Evolutionary conservation across 306 rosid genomes (phyloP), one percentile per base, ranked within the genome.

Genomic region (Glycine soja): DNA sequence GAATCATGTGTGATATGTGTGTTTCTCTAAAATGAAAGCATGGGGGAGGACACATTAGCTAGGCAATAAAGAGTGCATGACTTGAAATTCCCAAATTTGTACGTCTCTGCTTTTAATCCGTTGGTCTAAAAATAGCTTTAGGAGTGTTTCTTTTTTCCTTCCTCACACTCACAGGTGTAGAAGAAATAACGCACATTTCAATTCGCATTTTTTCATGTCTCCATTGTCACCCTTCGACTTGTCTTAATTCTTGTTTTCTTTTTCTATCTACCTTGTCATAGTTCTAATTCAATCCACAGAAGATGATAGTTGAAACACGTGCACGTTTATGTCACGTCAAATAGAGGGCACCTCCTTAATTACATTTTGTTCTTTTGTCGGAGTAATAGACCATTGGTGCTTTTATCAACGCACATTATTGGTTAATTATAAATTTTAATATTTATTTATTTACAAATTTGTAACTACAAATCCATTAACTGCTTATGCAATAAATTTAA

Each of bases 251-350:
- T 75, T 42, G 10, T 57, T 68, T 32, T 30, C 54, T 66, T 45
- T 46, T 59, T 34, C 16, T 9, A 10, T 53, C 36, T 14, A 51
- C 14, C 66, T 52, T 67, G 18, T 13, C 74, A 18, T 19, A 1
- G 1, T 24, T 24, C n/a, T 59, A 10, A 24, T 14, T 64, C 19
- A 43, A 15, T 66, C 58, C 8, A 66, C 63, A 42, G 3, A 65
- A 54, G 9, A 42, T 6, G 40, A 74, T 43, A 34, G 45, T 51
- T 82, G 42, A 50, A 58, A 58, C 85, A 75, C 76, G 81, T 82
- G 85, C 72, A 58, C 14, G 38, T 82, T 82, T 36, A 19, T 81
- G 70, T 75, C 63, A 58, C 70, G 15, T 66, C 80, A 13, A 13
- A 4, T 0, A 11, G 3, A 38, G 36, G 4, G 11, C 15, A 76